Conservation (phyloP, 2,329 filamentous ascomycete genomes). For the Tolypocladium sp. region DNA sequence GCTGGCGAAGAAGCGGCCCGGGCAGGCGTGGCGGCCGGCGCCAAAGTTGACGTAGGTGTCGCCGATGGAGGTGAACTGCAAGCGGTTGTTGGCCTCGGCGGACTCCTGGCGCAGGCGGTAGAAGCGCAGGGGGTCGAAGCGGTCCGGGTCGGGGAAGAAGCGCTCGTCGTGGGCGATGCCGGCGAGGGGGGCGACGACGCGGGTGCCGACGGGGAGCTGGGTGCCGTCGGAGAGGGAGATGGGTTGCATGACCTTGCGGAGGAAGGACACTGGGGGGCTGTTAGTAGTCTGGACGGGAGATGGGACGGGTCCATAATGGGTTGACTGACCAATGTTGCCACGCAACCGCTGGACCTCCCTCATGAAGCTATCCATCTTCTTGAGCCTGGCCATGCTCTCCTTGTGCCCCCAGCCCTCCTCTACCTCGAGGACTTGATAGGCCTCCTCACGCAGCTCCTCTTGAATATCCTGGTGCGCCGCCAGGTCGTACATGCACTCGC, state of each 20-base stretch:
- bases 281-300: slow-evolving; percentile 7
- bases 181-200: slow-evolving; percentile 29
- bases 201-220: slow-evolving; percentile 30
- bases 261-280: slow-evolving; percentile 28
- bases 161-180: slow-evolving; percentile 31
- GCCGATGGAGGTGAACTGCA: slow-evolving; percentile 32
- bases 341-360: slow-evolving; percentile 30
- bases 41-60: slow-evolving; percentile 37
- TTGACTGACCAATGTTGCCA: slow-evolving; percentile 33
- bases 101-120: slow-evolving; percentile 31
- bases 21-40: slow-evolving; percentile 37
- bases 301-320: too few species aligned
- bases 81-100: slow-evolving; percentile 26
- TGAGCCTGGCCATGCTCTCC: slow-evolving; percentile 32
- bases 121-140: slow-evolving; percentile 41
- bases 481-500: slow-evolving; percentile 41
- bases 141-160: slow-evolving; percentile 29
- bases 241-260: slow-evolving; percentile 35
- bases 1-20: slow-evolving; percentile 37
- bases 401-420: slow-evolving; percentile 32
- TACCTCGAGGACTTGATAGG: slow-evolving; percentile 27
- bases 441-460: slow-evolving; percentile 39
- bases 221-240: slow-evolving; percentile 36
- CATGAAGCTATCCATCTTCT: slow-evolving; percentile 40
- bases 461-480: slow-evolving; percentile 37